Percentiles rank a stretch among this genome's conserved stretches.
These are phyloP conservation scores for Tuber umbilicatum DNA, from an alignment of 495 filamentous ascomycete genomes.

Conservation along the genomic window DNA sequence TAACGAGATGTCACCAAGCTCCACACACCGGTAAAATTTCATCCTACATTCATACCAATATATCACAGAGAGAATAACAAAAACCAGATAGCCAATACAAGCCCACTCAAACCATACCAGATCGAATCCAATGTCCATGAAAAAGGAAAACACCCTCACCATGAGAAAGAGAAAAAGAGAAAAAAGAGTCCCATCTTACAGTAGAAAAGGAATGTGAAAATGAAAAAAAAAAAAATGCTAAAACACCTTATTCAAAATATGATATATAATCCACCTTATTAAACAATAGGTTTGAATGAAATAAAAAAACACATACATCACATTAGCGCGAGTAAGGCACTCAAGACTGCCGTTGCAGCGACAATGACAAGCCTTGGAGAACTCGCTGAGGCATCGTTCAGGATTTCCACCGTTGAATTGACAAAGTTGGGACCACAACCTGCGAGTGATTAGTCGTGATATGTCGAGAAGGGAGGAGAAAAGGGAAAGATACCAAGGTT, in stretches of 20 bases:
- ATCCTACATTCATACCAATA: background rate
- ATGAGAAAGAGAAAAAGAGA: background rate
- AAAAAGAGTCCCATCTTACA: background rate
- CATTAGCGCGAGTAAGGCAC: background rate
- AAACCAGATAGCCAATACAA: background rate
- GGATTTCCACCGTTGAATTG: constrained; percentile 18
- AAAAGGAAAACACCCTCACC: background rate
- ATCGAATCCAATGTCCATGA: background rate
- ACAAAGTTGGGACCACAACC: constrained; percentile 32
- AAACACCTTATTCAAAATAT: background rate
- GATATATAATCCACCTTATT: background rate
- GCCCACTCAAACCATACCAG: background rate
- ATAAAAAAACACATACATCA: background rate
- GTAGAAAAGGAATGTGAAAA: background rate
- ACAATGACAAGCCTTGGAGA: background rate
- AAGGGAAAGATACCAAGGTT: constrained; percentile 46
- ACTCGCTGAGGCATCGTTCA: background rate
- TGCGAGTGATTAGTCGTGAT: constrained; percentile 14
- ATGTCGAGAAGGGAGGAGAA: background rate
- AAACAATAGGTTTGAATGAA: background rate
- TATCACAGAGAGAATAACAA: background rate
- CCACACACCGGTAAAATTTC: background rate
- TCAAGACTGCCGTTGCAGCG: background rate
- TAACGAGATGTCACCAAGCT: no score
- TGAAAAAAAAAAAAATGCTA: background rate